phyloP scores from a whole-genome alignment of 2,329 filamentous ascomycete genomes.

The Exophiala mesophila region DNA sequence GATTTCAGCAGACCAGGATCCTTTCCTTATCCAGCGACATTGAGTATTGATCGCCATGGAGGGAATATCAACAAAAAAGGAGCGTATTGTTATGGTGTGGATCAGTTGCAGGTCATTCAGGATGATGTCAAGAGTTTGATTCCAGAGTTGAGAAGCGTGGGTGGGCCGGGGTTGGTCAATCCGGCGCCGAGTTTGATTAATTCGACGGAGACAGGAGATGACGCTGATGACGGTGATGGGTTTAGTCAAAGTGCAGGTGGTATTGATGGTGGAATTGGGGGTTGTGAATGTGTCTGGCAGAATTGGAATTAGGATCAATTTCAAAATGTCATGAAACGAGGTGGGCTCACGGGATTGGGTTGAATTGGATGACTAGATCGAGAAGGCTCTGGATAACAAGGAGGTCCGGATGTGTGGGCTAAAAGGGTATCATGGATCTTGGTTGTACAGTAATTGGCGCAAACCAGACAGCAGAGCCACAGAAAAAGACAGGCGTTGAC shows the following conservation, averaged over 20 bases:
- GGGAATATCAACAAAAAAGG: conserved; percentile 51
- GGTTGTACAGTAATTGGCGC: no score
- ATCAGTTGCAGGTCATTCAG: conserved; percentile 44
- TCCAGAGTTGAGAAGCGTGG: conserved; percentile 49
- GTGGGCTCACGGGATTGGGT: not conserved
- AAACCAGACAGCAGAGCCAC: no score
- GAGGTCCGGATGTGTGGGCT: no score
- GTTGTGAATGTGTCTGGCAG: conserved; percentile 57
- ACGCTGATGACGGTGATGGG: conserved; percentile 9
- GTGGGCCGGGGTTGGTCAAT: conserved; percentile 47
- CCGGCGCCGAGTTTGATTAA: conserved; percentile 44
- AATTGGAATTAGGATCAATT: conserved; percentile 40
- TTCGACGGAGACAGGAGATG: conserved; percentile 10
- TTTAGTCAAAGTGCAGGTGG: conserved; percentile 37
- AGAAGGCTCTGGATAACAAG: no score
- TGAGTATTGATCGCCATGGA: conserved; percentile 58
- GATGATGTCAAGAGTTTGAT: conserved; percentile 43
- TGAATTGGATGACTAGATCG: no score
- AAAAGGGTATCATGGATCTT: no score
- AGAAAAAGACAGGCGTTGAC: no score
- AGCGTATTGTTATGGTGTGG: conserved; percentile 57
- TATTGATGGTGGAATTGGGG: conserved; percentile 56
- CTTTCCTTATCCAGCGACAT: conserved; percentile 58
- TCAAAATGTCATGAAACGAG: not conserved
- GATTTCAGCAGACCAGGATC: conserved; percentile 50